Evolutionary conservation across 768 basidiomycete genomes (phyloP).

Genomic region (Lentinula boryana): DNA sequence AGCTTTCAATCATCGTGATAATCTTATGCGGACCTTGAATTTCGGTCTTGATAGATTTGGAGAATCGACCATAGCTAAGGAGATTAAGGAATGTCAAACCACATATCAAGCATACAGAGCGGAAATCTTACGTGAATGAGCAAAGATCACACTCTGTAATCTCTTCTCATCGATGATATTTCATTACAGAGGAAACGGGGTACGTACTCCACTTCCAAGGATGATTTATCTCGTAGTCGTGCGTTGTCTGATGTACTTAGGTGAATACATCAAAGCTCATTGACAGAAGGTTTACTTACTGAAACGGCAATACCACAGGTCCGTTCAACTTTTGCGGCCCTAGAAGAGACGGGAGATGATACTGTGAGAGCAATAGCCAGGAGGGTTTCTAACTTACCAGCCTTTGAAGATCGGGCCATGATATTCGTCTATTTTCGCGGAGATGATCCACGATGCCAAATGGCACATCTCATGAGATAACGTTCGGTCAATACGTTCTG

Average conservation of each 20-base stretch:
- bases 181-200: conserved; percentile 3
- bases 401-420: conserved; percentile 69
- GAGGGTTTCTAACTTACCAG: conserved; percentile 41
- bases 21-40: neutral
- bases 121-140: conserved; percentile 44
- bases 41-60: conserved; percentile 63
- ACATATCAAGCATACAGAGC: neutral
- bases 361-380: neutral
- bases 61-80: conserved; percentile 65
- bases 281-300: conserved; percentile 26
- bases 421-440: conserved; percentile 59
- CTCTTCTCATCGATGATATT: neutral
- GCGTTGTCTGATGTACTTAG: conserved; percentile 43
- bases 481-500: conserved; percentile 78
- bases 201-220: conserved; percentile 63
- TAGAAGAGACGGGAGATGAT: conserved; percentile 17
- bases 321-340: conserved; percentile 70
- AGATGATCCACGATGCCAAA: conserved; percentile 80
- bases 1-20: neutral
- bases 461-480: conserved; percentile 93
- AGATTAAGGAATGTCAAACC: neutral
- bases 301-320: conserved; percentile 67
- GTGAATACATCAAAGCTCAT: neutral
- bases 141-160: conserved; percentile 57
- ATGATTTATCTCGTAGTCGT: conserved; percentile 72